These are phyloP conservation scores for Sclerotinia nivalis DNA, from an alignment of 2,329 filamentous ascomycete genomes.

Conservation along the genomic window DNA sequence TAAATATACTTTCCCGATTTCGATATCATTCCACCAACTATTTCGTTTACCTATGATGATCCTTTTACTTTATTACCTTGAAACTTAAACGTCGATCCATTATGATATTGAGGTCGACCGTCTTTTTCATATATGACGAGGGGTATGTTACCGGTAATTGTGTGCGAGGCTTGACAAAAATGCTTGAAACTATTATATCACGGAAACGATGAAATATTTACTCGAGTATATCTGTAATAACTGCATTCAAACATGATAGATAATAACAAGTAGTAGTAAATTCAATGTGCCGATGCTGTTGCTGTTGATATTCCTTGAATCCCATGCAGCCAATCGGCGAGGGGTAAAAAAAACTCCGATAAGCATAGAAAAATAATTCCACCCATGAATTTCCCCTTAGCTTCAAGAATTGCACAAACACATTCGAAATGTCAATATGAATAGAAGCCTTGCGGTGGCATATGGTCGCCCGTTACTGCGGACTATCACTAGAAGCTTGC, in stretches of 20 bases:
- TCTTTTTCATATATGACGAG: too few relatives aligned
- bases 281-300: background rate
- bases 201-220: background rate
- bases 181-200: background rate
- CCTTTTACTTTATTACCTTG: too few relatives aligned
- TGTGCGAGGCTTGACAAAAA: background rate
- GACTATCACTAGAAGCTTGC: background rate
- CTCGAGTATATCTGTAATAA: background rate
- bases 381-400: background rate
- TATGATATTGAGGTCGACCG: background rate
- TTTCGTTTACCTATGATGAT: background rate
- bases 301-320: background rate
- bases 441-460: constrained; percentile 25
- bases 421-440: constrained; percentile 37
- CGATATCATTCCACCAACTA: background rate
- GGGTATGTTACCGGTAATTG: too few relatives aligned
- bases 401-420: background rate
- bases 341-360: constrained; percentile 15
- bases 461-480: constrained; percentile 22
- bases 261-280: background rate
- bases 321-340: constrained; percentile 8
- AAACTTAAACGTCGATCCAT: background rate
- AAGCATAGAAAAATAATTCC: constrained; percentile 10
- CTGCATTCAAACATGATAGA: background rate
- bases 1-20: background rate